Base-by-base conservation (phyloP, 371 early-diverging fungal genomes). In the Saksenaea oblongispora region DNA sequence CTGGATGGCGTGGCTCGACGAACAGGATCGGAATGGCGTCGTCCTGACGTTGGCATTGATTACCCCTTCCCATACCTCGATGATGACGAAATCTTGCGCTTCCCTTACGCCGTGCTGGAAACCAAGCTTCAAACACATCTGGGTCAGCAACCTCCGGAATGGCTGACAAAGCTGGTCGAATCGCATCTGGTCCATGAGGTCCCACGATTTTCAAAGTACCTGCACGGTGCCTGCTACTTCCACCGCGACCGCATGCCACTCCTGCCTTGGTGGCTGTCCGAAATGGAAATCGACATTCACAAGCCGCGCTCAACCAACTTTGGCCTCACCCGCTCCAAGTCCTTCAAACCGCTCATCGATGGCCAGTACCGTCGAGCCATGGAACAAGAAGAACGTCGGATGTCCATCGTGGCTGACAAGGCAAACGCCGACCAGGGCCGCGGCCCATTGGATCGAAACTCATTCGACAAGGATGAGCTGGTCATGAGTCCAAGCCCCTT, bases 201-300 rank as follows among this genome's bases (percentile, higher is more conserved):
- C 5, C 98, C 98, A 55, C 95, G 97, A 68, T 99, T 99, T 81
- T 94, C 94, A 60, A 99, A 99, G 79, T 99, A 95, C 80, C 87
- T 98, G 55, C 99, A 99, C 82, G 99, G 99, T 62, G 89, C 92
- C 14, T 73, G 72, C 41, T 74, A 77, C 36, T 74, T 80, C 65
- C 75, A 72, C 36, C 68, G 61, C 11, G 66, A 71, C 14, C 61
- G 69, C 4, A 58, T 80, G 1, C 70, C 75, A 53, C 61, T 78
- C n/a, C 31, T 75, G 10, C 72, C 76, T 17, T 75, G 79, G 75
- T 78, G 84, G 86, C 58, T 86, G 1, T 79, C 84, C 0, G 84
- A 86, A 54, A 68, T 84, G 71, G 80, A 77, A 55, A 78, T 79
- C 27, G 86, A 86, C 62, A 84, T 86, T 54, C 78, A 83, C 44